Base-by-base conservation (phyloP, 257 asterid genomes). In the Haberlea rhodopensis region DNA sequence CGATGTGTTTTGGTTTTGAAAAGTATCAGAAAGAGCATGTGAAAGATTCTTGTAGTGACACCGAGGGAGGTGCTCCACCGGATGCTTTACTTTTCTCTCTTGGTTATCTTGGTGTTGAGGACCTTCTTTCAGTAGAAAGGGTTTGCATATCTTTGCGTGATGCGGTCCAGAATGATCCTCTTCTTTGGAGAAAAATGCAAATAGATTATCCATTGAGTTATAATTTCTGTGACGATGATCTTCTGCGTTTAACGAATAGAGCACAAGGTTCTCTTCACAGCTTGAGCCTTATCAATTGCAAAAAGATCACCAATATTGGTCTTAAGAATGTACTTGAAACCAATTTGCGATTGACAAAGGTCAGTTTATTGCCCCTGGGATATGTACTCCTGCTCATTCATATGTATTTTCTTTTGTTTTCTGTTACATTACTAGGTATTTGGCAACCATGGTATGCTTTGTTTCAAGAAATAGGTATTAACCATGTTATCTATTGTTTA, bases 81-180 rank as follows among this genome's bases (percentile, higher is more conserved):
- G 91, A 83, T 73, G 92, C 80, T 23, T 57, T 91, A 58, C 66
- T 69, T 37, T 80, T 68, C 65, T 84, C 84, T 71, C 84, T 88
- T 66, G 71, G 77, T 65, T 78, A 79, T 78, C 85, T 91, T 48
- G 81, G 80, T 19, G 70, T 83, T 63, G 62, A 51, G 69, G 95
- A 91, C 72, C 91, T 88, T 43, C 81, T 88, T 29, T 69, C 88
- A 21, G 67, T 88, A 25, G 95, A 85, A 81, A 67, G 75, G 72
- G 96, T 88, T 68, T 91, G 95, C 83, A 88, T 77, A 76, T 49
- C 85, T 0, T 58, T 91, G 70, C 70, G 82, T 2, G 81, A 83
- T 51, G 81, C 81, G 3, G 94, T 91, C 60, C 86, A n/a, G 24
- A 73, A 70, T 31, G 91, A 91, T 64, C 82, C 95, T 32, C 88